These are phyloP conservation scores for Corrigiola litoralis DNA, from an alignment of 179 eudicot genomes.

Conservation along the genomic window DNA sequence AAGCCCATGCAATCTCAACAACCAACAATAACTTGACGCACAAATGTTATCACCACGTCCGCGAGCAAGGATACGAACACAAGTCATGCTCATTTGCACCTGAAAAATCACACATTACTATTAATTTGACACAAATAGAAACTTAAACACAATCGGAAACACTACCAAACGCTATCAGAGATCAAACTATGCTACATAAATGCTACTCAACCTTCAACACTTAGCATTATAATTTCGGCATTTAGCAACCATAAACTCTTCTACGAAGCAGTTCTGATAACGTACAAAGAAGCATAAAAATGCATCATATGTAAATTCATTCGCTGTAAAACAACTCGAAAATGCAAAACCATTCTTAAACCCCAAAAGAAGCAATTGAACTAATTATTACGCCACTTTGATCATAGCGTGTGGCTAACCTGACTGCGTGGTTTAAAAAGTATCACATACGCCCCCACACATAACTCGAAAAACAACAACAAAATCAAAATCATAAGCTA, in stretches of 20 bases:
- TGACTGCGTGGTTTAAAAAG: no score
- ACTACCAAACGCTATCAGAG: slow-evolving; percentile 8
- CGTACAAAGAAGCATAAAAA: no score
- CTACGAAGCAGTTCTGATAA: no score
- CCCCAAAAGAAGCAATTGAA: no score
- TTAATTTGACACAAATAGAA: not conserved
- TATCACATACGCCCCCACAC: no score
- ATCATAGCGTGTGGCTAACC: no score
- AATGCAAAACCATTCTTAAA: no score
- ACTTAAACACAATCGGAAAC: not conserved
- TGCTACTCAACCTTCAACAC: not conserved
- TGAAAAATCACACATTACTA: slow-evolving; percentile 16
- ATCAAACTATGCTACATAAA: not conserved
- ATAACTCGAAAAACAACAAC: no score
- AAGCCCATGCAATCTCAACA: slow-evolving; percentile 17
- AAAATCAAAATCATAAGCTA: no score
- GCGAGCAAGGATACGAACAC: slow-evolving; percentile 14
- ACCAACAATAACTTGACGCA: slow-evolving; percentile 10
- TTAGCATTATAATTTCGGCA: not conserved
- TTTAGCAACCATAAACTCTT: not conserved
- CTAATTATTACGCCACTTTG: no score
- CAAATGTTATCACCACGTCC: slow-evolving; percentile 13
- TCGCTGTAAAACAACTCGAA: no score
- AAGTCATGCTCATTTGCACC: slow-evolving; percentile 15
- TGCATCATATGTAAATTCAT: no score